A percentile compares a stretch with the other conserved stretches of the same genome.
Conservation (phyloP, 2,329 filamentous ascomycete species). For the Phaeosphaeria sp. region DNA sequence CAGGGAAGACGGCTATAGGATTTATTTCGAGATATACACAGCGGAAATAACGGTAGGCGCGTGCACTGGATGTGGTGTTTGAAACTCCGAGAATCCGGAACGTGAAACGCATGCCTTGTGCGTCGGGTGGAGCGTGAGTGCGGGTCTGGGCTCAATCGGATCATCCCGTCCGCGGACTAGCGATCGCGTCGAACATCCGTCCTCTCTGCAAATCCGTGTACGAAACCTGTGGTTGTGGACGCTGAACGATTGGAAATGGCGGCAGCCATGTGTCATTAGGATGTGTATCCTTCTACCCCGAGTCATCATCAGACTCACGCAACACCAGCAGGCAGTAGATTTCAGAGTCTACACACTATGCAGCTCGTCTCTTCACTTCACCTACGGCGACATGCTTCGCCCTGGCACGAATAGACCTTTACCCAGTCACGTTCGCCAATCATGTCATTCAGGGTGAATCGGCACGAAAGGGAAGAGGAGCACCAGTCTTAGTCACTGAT, state of each 20-base stretch:
- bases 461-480: not conserved
- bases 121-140: not conserved
- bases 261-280: not conserved
- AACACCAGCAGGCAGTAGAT: not conserved
- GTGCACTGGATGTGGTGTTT: not conserved
- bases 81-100: not conserved
- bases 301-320: not conserved
- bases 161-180: not conserved
- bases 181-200: not conserved
- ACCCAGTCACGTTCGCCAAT: not conserved
- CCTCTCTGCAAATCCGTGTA: not conserved
- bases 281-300: not conserved
- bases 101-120: not conserved
- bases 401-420: no score
- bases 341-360: not conserved
- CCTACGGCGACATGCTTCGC: no score
- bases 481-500: not conserved
- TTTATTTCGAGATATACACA: not conserved
- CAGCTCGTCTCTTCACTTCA: not conserved
- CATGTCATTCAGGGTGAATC: not conserved
- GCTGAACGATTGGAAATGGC: not conserved
- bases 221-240: not conserved
- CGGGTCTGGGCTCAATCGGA: not conserved
- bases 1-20: constrained; percentile 3
- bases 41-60: not conserved